A percentile compares a stretch with the other conserved stretches of the same genome.
Conservation (phyloP, 192 early-diverging fungal species). For the Kappamyces sp. region DNA sequence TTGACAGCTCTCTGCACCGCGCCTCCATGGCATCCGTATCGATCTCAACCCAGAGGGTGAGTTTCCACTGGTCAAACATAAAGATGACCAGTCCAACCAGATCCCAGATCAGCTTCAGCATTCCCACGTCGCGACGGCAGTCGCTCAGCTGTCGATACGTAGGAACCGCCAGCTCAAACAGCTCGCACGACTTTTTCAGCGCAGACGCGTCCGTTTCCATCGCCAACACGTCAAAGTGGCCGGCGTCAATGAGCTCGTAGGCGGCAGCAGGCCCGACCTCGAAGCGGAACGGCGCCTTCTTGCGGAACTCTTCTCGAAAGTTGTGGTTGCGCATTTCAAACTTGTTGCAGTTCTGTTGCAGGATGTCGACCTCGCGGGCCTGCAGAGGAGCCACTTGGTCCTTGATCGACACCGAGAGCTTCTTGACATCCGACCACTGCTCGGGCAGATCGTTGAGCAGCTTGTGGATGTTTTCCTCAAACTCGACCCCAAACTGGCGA, state of each 20-base stretch:
- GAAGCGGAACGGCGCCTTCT: constrained; percentile 68
- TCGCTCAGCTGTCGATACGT: constrained; percentile 55
- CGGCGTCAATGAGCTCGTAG: constrained; percentile 46
- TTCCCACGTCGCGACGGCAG: constrained; percentile 55
- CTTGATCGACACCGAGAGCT: constrained; percentile 54
- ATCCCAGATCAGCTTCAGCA: constrained; percentile 61
- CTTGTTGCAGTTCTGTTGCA: constrained; percentile 64
- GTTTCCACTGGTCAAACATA: constrained; percentile 59
- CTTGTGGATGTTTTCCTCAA: constrained; percentile 62
- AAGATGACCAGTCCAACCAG: constrained; percentile 56
- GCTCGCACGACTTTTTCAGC: constrained; percentile 52
- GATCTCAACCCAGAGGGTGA: constrained; percentile 58
- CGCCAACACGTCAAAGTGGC: constrained; percentile 48
- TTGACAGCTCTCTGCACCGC: constrained; percentile 50
- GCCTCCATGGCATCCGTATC: constrained; percentile 60
- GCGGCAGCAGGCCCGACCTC: constrained; percentile 45
- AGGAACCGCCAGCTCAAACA: constrained; percentile 61
- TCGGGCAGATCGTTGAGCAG: constrained; percentile 60
- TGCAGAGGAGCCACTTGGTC: constrained; percentile 60
- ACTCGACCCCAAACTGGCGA: constrained; percentile 57
- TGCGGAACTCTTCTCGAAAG: constrained; percentile 59
- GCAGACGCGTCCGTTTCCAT: constrained; percentile 56
- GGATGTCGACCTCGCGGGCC: constrained; percentile 56
- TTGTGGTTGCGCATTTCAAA: constrained; percentile 60
- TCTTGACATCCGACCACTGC: constrained; percentile 61